Evolutionary conservation across 1,284 basidiomycete species (phyloP).

Genomic region (Ganoderma lingzhi): DNA sequence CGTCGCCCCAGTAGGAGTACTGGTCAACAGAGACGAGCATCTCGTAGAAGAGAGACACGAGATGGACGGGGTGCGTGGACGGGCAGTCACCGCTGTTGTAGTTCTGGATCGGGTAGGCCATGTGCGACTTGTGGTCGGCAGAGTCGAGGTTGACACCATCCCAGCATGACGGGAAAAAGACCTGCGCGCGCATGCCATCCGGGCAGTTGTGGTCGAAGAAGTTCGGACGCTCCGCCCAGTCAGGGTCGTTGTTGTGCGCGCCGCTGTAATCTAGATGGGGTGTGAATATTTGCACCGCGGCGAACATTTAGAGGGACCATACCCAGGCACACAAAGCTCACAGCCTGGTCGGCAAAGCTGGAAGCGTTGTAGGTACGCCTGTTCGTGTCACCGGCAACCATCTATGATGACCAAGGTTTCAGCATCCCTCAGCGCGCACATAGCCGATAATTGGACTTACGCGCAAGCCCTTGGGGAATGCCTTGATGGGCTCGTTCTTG

Average conservation of each 20-base stretch:
- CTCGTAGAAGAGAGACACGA: constrained; percentile 45
- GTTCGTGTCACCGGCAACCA: constrained; percentile 50
- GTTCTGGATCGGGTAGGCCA: constrained; percentile 53
- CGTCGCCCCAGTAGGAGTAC: constrained; percentile 36
- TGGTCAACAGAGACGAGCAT: constrained; percentile 35
- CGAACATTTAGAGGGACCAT: constrained; percentile 8
- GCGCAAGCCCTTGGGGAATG: constrained; percentile 41
- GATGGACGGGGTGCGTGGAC: constrained; percentile 39
- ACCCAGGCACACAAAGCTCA: constrained; percentile 52
- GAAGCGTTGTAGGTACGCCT: constrained; percentile 45
- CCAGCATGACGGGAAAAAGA: constrained; percentile 56
- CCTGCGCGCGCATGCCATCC: constrained; percentile 50
- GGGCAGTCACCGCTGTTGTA: constrained; percentile 44
- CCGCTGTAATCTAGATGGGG: constrained; percentile 41
- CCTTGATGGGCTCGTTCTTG: constrained; percentile 35
- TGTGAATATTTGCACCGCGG: neutral
- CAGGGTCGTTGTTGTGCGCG: constrained; percentile 35
- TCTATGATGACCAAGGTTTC: constrained; percentile 32
- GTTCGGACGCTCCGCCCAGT: constrained; percentile 39
- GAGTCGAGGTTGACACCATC: constrained; percentile 55
- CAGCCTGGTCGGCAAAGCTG: constrained; percentile 48
- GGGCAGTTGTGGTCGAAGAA: constrained; percentile 46
- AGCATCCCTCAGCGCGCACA: neutral
- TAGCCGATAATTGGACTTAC: constrained; percentile 16
- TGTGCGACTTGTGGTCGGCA: constrained; percentile 61